Conservation (phyloP, 805 yeast genomes). For the Torulaspora indica region DNA sequence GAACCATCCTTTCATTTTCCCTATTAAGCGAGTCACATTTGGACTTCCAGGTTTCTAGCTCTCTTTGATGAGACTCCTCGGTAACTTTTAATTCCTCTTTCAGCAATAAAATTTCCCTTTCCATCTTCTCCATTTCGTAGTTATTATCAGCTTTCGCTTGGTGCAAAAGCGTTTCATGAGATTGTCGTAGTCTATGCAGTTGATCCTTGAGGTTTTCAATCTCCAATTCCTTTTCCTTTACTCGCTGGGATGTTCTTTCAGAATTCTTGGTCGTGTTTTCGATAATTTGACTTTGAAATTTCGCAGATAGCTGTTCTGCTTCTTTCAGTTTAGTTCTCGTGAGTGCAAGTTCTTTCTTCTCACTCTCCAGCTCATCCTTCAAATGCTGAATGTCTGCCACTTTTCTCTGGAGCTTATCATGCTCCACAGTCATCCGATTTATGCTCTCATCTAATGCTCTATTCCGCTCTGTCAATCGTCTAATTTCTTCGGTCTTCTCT, state of each 20-base stretch:
- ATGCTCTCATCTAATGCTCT: constrained; percentile 7
- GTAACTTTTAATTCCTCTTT: constrained; percentile 18
- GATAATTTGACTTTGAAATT: constrained; percentile 20
- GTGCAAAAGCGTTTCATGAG: constrained; percentile 10
- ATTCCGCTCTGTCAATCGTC: constrained; percentile 8
- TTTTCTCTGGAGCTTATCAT: constrained; percentile 12
- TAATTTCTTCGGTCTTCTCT: constrained; percentile 4
- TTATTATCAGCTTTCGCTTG: constrained; percentile 15
- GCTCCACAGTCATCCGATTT: constrained; percentile 8
- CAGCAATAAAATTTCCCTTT: constrained; percentile 17
- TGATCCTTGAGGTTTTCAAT: constrained; percentile 14
- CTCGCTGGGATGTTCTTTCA: constrained; percentile 17
- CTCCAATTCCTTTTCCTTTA: constrained; percentile 19
- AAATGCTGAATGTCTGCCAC: background rate
- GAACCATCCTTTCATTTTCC: constrained; percentile 17
- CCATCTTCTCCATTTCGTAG: constrained; percentile 12
- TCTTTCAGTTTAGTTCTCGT: constrained; percentile 8
- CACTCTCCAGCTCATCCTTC: background rate
- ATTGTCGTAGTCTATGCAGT: constrained; percentile 8
- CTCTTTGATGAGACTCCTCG: constrained; percentile 19
- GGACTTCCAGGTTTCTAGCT: constrained; percentile 16
- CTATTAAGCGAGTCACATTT: constrained; percentile 17
- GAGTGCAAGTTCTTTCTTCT: constrained; percentile 9
- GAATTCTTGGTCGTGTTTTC: constrained; percentile 22
- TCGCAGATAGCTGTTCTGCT: constrained; percentile 7